Base-by-base conservation (phyloP, 1,284 basidiomycete genomes). In the Mycosarcoma maydis region DNA sequence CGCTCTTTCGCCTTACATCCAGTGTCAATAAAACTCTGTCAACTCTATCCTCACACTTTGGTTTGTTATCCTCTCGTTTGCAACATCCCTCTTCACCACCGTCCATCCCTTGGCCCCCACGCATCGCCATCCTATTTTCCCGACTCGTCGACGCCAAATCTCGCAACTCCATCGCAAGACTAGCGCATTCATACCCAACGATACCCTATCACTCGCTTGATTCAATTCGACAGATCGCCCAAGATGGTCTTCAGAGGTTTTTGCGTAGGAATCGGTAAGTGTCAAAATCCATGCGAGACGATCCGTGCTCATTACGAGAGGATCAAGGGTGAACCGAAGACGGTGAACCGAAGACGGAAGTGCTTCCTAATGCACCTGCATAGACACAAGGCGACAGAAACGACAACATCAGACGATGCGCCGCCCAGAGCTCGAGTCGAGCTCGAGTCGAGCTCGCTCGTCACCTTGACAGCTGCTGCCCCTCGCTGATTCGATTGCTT, bases 251-350 rank as follows among this genome's bases (percentile, higher is more conserved):
- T 69, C 60, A 46, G 48, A 52, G 59, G 65, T 41, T 52, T 72
- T 51, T 72, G 70, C 60, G 70, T 69, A 42, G 66, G 70, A 39
- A 56, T 72, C 51, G 70, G 70, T 72, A 55, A 65, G 70, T 72
- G n/a, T 17, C 36, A 27, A 19, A 23, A 14, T 4, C 16, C 7
- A 24, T 17, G 14, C 4, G 19, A 22, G 22, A 27, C 33, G 20
- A 44, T 6, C 50, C 33, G 41, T 43, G 50, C 50, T 38, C 33
- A 7, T 14, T 16, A n/a, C 10, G 7, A 16, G 13, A 34, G 33
- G 33, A 16, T 34, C n/a, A 14, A 34, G 33, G 33, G 33, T 34
- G 33, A 6, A n/a, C 27, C 13, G 27, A 7, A 13, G 27, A 29
- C 27, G 27, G 6, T 6, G 27, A 13, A 29, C 7, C 27, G 27